A percentile compares a stretch with the other conserved stretches of the same genome.
Evolutionary conservation across 1,139 yeast genomes (phyloP).

Genomic region (Debaryomycetaceae sp.): DNA sequence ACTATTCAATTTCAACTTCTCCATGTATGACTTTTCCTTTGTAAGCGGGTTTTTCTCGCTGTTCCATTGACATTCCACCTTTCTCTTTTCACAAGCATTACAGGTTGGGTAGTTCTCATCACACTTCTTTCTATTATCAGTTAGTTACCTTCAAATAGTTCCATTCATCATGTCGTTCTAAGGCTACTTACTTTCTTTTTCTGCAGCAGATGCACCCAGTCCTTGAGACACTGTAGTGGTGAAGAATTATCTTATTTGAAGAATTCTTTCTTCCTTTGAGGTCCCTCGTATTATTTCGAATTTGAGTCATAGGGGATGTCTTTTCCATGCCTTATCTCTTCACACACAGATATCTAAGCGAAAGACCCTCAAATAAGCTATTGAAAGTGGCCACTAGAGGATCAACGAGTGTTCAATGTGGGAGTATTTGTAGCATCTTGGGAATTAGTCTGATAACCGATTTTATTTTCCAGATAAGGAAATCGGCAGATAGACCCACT

Average conservation of each 20-base stretch:
- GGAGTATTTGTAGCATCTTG: too few species aligned
- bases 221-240: not conserved
- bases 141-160: not conserved
- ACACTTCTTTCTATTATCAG: conserved; percentile 14
- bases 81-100: conserved; percentile 19
- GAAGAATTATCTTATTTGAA: not conserved
- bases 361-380: too few species aligned
- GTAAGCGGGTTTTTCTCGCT: conserved; percentile 2
- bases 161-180: too few species aligned
- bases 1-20: not conserved
- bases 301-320: too few species aligned
- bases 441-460: too few species aligned
- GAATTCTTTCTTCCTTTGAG: not conserved
- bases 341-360: too few species aligned
- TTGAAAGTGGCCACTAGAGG: too few species aligned
- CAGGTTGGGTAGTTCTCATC: conserved; percentile 26
- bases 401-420: too few species aligned
- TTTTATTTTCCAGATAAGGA: too few species aligned
- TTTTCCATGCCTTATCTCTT: too few species aligned
- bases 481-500: too few species aligned
- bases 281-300: not conserved
- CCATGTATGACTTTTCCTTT: not conserved
- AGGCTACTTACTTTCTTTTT: not conserved
- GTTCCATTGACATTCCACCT: conserved; percentile 17
- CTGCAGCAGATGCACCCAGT: not conserved